phyloP scores from a whole-genome alignment of 306 rosid genomes.

The Vicia sativa region DNA sequence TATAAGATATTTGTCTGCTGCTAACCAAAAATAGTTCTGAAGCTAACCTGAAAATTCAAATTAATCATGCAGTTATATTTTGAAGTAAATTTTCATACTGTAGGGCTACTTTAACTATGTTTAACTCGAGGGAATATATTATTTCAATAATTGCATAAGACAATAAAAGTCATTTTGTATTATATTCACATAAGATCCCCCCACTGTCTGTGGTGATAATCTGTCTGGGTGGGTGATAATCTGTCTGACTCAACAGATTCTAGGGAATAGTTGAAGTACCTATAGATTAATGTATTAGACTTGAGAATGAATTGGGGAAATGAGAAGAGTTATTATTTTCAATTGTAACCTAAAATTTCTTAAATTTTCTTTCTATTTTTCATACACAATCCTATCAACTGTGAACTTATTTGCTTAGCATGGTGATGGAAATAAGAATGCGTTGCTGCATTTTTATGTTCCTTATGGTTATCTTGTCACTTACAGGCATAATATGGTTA shows the following conservation, averaged over 20 bases:
- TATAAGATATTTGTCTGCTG: constrained; percentile 16
- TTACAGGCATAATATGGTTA: constrained; percentile 23
- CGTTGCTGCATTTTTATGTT: background rate
- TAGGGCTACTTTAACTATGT: constrained; percentile 7
- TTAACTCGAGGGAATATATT: background rate
- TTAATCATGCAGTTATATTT: constrained; percentile 24
- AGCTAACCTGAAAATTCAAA: constrained; percentile 9
- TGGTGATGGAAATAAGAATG: constrained; percentile 19
- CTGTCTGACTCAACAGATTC: constrained; percentile 1
- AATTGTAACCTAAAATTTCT: constrained; percentile 22
- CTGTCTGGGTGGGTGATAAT: constrained; percentile 1
- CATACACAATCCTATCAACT: background rate
- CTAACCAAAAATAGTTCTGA: constrained; percentile 15
- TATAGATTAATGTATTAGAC: background rate
- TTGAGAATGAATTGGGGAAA: background rate
- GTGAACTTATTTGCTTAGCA: constrained; percentile 8
- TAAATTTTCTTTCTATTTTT: constrained; percentile 16
- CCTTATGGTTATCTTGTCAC: constrained; percentile 10
- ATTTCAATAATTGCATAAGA: background rate
- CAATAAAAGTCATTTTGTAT: constrained; percentile 1
- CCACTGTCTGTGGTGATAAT: background rate
- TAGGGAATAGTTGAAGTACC: constrained; percentile 14
- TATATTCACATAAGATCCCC: background rate
- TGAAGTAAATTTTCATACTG: constrained; percentile 9
- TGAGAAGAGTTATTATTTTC: constrained; percentile 9